Evolutionary conservation across 345 rosid species (phyloP).

Genomic region (Chamaenerion angustifolium): DNA sequence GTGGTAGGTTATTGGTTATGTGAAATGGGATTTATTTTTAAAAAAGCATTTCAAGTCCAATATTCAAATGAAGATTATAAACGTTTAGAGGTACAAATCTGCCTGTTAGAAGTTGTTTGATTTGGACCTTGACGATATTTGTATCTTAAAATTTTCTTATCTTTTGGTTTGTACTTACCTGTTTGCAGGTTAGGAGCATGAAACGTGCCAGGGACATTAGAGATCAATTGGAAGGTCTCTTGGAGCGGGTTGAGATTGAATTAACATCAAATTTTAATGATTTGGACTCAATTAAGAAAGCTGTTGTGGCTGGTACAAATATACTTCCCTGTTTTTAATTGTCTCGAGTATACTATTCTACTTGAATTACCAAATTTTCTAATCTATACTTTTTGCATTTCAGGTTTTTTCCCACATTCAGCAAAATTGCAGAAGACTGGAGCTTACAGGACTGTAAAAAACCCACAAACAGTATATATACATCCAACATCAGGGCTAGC

Average conservation of each 20-base stretch:
- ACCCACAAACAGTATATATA: conserved; percentile 82
- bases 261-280: conserved; percentile 46
- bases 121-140: too few relatives aligned
- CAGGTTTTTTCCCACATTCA: conserved; percentile 87
- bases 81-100: too few relatives aligned
- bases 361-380: neutral
- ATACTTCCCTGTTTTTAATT: conserved; percentile 1
- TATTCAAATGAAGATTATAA: too few relatives aligned
- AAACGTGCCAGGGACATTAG: conserved; percentile 92
- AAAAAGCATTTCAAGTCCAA: too few relatives aligned
- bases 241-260: conserved; percentile 97
- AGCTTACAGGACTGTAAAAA: conserved; percentile 77
- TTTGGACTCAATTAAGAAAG: conserved; percentile 59
- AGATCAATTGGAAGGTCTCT: conserved; percentile 87
- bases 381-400: neutral
- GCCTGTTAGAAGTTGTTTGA: too few relatives aligned
- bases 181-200: conserved; percentile 89
- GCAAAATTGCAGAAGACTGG: conserved; percentile 89
- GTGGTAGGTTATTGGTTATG: too few relatives aligned
- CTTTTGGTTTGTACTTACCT: neutral
- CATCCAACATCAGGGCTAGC: conserved; percentile 95
- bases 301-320: conserved; percentile 63
- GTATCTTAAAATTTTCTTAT: too few relatives aligned
- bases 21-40: too few relatives aligned
- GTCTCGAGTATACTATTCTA: conserved; percentile 7